Evolutionary conservation across 495 filamentous ascomycete genomes (phyloP), one percentile per base, ranked within the genome.

Genomic region (Chaetomidium leptoderma): DNA sequence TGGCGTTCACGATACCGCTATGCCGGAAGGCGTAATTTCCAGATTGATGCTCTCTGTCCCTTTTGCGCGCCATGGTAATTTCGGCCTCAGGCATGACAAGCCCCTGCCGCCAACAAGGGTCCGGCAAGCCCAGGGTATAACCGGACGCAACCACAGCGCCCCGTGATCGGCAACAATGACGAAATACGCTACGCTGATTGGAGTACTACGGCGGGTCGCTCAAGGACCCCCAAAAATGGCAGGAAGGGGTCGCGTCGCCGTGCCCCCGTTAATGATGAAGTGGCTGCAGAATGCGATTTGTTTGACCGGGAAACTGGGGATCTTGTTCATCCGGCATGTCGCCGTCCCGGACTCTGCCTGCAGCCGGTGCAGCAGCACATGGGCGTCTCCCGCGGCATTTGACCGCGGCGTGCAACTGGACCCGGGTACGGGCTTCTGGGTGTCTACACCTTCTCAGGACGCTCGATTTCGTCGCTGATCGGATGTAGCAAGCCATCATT

Each of bases 141-240:
- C 39, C 2, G 43, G 45, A 16, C 9, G n/a, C 37, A 33, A 17
- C 39, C 2, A 44, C 6, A 27, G 29, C 40, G 19, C 3, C 16
- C 42, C 19, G 30, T 3, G 53, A 55, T 55, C 53, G 53, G 53
- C 53, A 23, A 55, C 46, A 42, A 55, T 42, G 40, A 29, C 53
- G 46, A 44, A 45, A 33, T 36, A 2, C 21, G 29, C 30, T 13
- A 44, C 30, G 19, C 16, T 46, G 40, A 55, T 55, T 55, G 53
- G 53, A 6, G 8, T 13, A 9, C 32, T 3, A 9, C 3, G 21
- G 53, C 40, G 51, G 51, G 40, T 44, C 40, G 4, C 8, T 6
- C 14, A 42, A 42, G 39, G 37, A 45, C 40, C 27, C 53, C 42
- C 29, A 36, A 45, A 55, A 43, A 24, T 10, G 26, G n/a, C 2